phyloP scores from a whole-genome alignment of 2,329 filamentous ascomycete genomes.

The Ophiocordyceps camponoti-rufipedis region DNA sequence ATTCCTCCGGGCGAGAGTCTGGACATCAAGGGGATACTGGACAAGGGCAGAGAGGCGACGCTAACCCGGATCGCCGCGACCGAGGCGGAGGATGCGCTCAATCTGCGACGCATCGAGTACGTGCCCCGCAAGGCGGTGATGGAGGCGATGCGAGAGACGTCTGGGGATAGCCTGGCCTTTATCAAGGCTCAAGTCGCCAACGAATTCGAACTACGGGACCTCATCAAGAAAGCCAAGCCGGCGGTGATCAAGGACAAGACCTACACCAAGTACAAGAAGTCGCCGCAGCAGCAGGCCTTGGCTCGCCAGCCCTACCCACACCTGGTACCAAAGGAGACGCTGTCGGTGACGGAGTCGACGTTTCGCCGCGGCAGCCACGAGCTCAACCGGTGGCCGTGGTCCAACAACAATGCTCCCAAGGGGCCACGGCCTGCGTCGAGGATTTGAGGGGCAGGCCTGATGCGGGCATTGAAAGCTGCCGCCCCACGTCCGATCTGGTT shows the following conservation, averaged over 20 bases:
- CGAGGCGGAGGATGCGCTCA: constrained; percentile 29
- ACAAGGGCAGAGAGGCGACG: constrained; percentile 47
- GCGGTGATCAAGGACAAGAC: constrained; percentile 9
- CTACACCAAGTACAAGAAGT: constrained; percentile 8
- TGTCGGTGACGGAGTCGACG: constrained; percentile 12
- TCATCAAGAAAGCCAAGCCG: constrained; percentile 41
- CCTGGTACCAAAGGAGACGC: constrained; percentile 17
- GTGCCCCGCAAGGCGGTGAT: constrained; percentile 60
- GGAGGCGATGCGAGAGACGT: constrained; percentile 41
- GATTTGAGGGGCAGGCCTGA: constrained; percentile 4
- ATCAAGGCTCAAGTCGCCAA: constrained; percentile 71
- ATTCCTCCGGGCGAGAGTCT: constrained; percentile 78
- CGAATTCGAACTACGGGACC: constrained; percentile 55
- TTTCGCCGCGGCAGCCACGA: constrained; percentile 6
- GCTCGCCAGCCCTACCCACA: constrained; percentile 7
- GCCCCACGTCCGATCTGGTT: too few species aligned
- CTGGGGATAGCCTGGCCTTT: constrained; percentile 36
- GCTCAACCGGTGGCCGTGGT: constrained; percentile 10
- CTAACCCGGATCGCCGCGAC: constrained; percentile 50
- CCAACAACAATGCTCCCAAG: constrained; percentile 6
- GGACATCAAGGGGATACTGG: constrained; percentile 63
- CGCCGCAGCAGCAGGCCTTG: constrained; percentile 7
- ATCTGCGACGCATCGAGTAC: constrained; percentile 47
- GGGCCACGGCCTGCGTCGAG: constrained; percentile 9
- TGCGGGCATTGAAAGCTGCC: neutral